Evolutionary conservation across 805 yeast species (phyloP), one percentile per base, ranked within the genome.

Genomic region (Myxozyma geophila): DNA sequence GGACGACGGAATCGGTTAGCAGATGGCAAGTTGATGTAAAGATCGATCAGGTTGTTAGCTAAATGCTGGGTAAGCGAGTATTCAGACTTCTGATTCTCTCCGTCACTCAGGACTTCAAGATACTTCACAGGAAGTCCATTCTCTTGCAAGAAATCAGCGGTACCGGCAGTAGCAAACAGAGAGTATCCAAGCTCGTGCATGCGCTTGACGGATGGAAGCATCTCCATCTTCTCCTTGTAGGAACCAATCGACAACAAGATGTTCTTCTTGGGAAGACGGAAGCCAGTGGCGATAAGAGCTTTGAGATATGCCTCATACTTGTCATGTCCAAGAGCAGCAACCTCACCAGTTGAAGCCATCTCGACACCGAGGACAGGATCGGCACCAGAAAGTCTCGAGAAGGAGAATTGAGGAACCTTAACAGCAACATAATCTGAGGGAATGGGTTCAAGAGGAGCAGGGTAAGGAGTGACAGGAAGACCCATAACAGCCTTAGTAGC

Each of bases 321-420:
- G 82, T 92, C 88, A 74, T 84, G 91, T 74, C 99, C 99, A 75
- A 95, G 93, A 68, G 96, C 85, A 55, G 99, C 99, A 74, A 92
- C 98, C 78, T 92, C 98, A 83, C 98, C 98, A 67, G 98, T 93
- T 37, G 98, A 93, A 19, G 98, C 97, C 98, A 93, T 93, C 80
- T 93, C 98, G 69, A 93, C 98, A 80, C 98, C 98, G 70, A 93
- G 82, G 66, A 93, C 92, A 59, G 98, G 98, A 77, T 93, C 98
- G 60, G 98, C 98, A 72, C 98, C 98, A 54, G 97, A 90, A 70
- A 93, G 83, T 78, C 98, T 87, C 37, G 98, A 89, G 87, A 95
- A 93, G 7, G 98, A 92, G 80, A 93, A 93, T 79, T 93, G 98
- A 12, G 98, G 98, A 63, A 92, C 98, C 82, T 93, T 93, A 67